Conservation (phyloP, 208 protist species). For the Novymonas esmeraldas region DNA sequence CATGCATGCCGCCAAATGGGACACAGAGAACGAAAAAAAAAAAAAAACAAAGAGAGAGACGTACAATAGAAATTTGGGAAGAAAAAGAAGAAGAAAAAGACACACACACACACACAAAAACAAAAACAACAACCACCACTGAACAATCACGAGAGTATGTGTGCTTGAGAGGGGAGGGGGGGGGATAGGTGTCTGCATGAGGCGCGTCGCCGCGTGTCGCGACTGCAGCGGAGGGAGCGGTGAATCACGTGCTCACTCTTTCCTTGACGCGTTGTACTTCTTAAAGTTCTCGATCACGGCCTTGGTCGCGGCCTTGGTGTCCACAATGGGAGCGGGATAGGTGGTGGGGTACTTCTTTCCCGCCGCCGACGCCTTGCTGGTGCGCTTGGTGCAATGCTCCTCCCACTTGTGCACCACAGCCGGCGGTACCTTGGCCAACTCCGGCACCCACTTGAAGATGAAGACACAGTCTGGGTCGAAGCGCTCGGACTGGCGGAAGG, state of each 20-base stretch:
- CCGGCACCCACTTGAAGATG: slow-evolving; percentile 78
- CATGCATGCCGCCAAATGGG: too few species aligned
- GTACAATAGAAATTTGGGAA: too few species aligned
- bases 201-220: background rate
- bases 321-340: slow-evolving; percentile 73
- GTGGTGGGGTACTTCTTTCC: slow-evolving; percentile 28
- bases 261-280: slow-evolving; percentile 27
- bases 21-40: too few species aligned
- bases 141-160: too few species aligned
- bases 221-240: background rate
- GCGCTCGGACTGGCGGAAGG: slow-evolving; percentile 65
- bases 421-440: slow-evolving; percentile 61
- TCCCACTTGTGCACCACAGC: slow-evolving; percentile 72
- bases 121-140: too few species aligned
- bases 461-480: slow-evolving; percentile 67
- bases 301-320: slow-evolving; percentile 50
- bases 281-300: slow-evolving; percentile 59
- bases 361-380: background rate
- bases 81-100: too few species aligned
- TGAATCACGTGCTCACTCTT: background rate
- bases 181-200: background rate
- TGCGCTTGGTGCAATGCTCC: slow-evolving; percentile 46
- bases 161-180: too few species aligned
- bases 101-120: too few species aligned
- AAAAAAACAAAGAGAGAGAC: too few species aligned